These are phyloP conservation scores for Russula brevipes DNA, from an alignment of 768 basidiomycete genomes.

Conservation along the genomic window DNA sequence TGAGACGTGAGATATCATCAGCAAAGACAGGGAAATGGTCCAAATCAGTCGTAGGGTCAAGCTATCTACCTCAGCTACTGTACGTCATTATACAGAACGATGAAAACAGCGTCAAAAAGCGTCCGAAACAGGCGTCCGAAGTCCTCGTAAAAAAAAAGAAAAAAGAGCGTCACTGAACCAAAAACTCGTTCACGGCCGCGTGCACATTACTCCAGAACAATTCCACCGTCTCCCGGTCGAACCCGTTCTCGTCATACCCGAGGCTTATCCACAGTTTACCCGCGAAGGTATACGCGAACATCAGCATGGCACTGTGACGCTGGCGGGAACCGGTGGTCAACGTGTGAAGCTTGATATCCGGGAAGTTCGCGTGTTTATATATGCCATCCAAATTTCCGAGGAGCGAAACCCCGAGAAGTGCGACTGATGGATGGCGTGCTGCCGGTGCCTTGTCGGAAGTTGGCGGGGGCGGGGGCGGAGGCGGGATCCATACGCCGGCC, in stretches of 20 bases:
- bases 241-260: slow-evolving; percentile 76
- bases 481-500: slow-evolving; percentile 38
- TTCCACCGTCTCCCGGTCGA: slow-evolving; percentile 55
- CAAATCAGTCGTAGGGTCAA: too few species aligned
- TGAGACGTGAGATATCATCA: too few species aligned
- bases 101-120: neutral
- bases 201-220: slow-evolving; percentile 62
- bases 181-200: slow-evolving; percentile 51
- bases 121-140: slow-evolving; percentile 2
- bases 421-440: slow-evolving; percentile 43
- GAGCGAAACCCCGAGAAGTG: slow-evolving; percentile 73
- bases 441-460: slow-evolving; percentile 16
- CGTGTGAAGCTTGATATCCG: slow-evolving; percentile 54
- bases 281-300: slow-evolving; percentile 77
- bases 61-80: too few species aligned
- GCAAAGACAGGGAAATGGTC: too few species aligned
- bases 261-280: slow-evolving; percentile 75
- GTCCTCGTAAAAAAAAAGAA: neutral
- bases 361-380: slow-evolving; percentile 63
- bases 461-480: slow-evolving; percentile 19
- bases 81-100: too few species aligned
- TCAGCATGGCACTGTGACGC: slow-evolving; percentile 65
- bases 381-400: slow-evolving; percentile 82
- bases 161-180: slow-evolving; percentile 32
- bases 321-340: slow-evolving; percentile 85